A percentile compares a stretch with the other conserved stretches of the same genome.
phyloP scores from a whole-genome alignment of 2,329 filamentous ascomycete genomes.

The Metarhizium album region DNA sequence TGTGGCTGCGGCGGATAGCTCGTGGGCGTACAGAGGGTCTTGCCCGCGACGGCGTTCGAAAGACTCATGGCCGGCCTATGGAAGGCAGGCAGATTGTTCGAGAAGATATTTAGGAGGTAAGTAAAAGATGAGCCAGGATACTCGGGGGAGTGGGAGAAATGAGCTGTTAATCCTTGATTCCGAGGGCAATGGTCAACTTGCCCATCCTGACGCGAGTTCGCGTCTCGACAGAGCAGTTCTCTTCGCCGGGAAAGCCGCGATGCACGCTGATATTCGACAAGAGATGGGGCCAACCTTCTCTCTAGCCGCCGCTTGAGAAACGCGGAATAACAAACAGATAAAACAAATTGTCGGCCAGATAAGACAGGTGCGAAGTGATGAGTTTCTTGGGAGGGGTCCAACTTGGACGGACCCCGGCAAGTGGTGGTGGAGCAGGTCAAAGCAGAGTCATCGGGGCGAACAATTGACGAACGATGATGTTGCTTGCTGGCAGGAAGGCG shows the following conservation, averaged over 20 bases:
- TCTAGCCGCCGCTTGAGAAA: too few species aligned
- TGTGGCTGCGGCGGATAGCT: conserved; percentile 30
- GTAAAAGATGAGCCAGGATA: neutral
- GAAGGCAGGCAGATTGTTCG: neutral
- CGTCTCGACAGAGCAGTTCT: neutral
- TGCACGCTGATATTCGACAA: neutral
- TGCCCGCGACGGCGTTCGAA: conserved; percentile 29
- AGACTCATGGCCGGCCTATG: conserved; percentile 21
- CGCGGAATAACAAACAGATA: neutral
- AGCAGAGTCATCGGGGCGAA: conserved; percentile 1
- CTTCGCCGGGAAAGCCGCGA: neutral
- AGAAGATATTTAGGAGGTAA: neutral
- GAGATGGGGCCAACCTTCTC: neutral
- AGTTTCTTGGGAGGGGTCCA: conserved; percentile 8
- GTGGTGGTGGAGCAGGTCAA: conserved; percentile 6
- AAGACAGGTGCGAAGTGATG: conserved; percentile 1
- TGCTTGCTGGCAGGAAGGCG: too few species aligned
- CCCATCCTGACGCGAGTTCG: neutral
- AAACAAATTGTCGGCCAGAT: neutral
- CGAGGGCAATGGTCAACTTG: conserved; percentile 1
- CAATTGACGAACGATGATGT: neutral
- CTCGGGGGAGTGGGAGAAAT: neutral
- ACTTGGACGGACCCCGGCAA: conserved; percentile 9
- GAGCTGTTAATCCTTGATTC: neutral
- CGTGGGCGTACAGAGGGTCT: conserved; percentile 37